These are phyloP conservation scores for Populus euphratica DNA, from an alignment of 345 rosid genomes.

Conservation along the genomic window DNA sequence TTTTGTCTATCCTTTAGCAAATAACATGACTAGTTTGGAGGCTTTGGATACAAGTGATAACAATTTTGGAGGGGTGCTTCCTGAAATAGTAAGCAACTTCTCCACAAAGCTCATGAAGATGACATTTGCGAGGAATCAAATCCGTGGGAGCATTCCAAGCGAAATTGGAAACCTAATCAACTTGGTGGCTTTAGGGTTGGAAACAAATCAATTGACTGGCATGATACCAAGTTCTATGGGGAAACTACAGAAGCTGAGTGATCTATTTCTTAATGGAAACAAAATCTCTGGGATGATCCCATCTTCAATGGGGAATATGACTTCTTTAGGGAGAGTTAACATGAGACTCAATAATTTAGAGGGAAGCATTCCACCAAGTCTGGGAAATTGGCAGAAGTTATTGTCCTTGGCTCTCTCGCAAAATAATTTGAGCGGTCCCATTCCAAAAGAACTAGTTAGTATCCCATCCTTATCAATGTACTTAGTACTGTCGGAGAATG, in stretches of 20 bases:
- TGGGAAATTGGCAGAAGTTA: neutral
- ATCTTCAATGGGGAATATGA: neutral
- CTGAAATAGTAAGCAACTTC: conserved; percentile 14
- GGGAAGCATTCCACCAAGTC: neutral
- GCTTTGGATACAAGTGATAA: neutral
- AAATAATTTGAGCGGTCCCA: too few species aligned
- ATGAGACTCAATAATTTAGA: neutral
- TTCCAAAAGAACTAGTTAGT: too few species aligned
- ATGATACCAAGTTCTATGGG: neutral
- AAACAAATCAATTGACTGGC: conserved; percentile 3
- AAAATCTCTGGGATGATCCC: neutral
- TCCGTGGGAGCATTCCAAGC: conserved; percentile 15
- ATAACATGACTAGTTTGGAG: neutral
- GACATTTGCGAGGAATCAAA: neutral
- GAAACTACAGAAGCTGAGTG: neutral
- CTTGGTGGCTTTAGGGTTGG: neutral
- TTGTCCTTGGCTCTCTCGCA: neutral
- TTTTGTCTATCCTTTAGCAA: neutral
- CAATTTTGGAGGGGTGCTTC: neutral
- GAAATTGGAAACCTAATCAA: neutral
- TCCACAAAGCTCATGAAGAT: neutral
- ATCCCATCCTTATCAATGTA: neutral
- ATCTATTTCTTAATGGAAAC: neutral
- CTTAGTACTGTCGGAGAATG: too few species aligned
- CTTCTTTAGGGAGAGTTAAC: neutral